Evolutionary conservation across 805 yeast genomes (phyloP), one percentile per base, ranked within the genome.

Genomic region (Jamesozyma hellenica): DNA sequence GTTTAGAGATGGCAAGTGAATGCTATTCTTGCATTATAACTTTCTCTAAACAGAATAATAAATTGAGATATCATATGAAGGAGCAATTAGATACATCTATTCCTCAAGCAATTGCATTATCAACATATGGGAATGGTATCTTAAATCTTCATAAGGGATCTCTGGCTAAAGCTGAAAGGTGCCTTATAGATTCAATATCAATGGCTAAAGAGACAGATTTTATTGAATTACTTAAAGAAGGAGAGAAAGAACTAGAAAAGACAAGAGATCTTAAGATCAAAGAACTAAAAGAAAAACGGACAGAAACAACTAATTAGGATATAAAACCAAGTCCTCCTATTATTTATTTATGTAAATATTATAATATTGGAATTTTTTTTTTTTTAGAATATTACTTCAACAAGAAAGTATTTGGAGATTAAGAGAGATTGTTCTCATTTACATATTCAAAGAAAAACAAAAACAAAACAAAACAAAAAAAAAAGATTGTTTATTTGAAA

Each of bases 101-200:
- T 11, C 70, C 74, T 26, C 85, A 82, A 46, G 75, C 82, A 1
- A 76, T 82, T 32, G 92, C 94, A 0, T 66, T 88, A 55, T 77
- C 95, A 0, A 76, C 86, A 0, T 88, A 82, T 54, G 94, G 95
- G 0, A 66, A 84, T 31, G 97, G 96, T 2, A 94, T 87, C 4
- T 70, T 85, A 10, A 70, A 74, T 33, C 60, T 80, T n/a, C 84
- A 83, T 49, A 53, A 66, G 34, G 73, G 79, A 1, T 63, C 77
- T 10, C 66, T 72, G 41, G 70, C 66, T 2, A 61, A 68, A 40
- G 87, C 95, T 0, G 75, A 73, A 46, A 66, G 75, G 32, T 63
- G 73, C 21, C 64, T 88, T 35, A 65, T 79, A 6, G 87, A 82
- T 54, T 77, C 95, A 0, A 70, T 84, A 27, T 68, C 76, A 19